Evolutionary conservation across 257 asterid species (phyloP), one percentile per base, ranked within the genome.

Genomic region (Gentiana dahurica): DNA sequence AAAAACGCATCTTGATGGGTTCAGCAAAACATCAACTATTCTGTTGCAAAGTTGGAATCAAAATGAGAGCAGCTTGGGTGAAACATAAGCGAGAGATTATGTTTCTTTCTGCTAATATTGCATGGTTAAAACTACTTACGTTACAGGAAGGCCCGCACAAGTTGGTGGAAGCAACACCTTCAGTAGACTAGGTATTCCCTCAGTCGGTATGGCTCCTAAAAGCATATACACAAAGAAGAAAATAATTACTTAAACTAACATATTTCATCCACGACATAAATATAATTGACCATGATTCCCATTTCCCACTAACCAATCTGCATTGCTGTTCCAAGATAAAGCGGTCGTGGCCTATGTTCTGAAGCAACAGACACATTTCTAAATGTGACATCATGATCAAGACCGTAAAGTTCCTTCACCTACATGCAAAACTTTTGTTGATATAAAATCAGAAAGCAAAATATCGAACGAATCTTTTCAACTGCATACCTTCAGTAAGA

Each of bases 341-440:
- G 73, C 35, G 97, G 86, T 46, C 89, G 85, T 12, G 98, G 98
- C 81, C 86, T 85, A 71, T 80, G 77, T 65, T 91, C 98, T 37
- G 97, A 80, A 68, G 77, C 67, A 65, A 91, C 83, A 6, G 98
- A 81, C 62, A 81, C 82, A 74, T 87, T 85, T 77, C 98, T 77
- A 78, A 91, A 91, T 53, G 72, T 51, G 44, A 73, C 74, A 63
- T 70, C 83, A 75, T 71, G 81, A 68, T 85, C 89, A 67, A 85
- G 79, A 73, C 97, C 98, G 65, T 87, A 91, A 57, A 91, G 80
- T 73, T 87, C 97, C 72, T 85, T 88, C 55, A 91, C 97, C 98
- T 91, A 82, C 65, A 66, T 60, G 67, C 54, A 24, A 62, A 66
- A 62, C 57, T 34, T 58, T 15, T 24, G 51, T 12, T 43, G 54